A percentile compares a stretch with the other conserved stretches of the same genome.
Evolutionary conservation across 352 stramenopile genomes (phyloP).

Genomic region (Phytophthora boehmeriae): DNA sequence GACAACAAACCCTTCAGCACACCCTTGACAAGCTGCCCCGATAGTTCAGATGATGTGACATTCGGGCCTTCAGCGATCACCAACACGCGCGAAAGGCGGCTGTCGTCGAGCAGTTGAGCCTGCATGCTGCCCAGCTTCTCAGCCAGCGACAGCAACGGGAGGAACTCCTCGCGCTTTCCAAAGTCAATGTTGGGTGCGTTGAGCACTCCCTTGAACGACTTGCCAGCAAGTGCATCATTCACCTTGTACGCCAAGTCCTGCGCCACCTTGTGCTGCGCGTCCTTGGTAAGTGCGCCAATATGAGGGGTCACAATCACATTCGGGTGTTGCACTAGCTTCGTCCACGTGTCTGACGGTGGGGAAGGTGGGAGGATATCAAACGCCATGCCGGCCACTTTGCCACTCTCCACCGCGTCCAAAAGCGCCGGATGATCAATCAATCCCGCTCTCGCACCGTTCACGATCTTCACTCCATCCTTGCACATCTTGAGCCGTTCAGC

Average conservation of each 20-base stretch:
- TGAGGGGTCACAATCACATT: constrained; percentile 95
- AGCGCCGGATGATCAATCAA: constrained; percentile 94
- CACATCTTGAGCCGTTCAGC: constrained; percentile 79
- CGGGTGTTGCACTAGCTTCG: constrained; percentile 83
- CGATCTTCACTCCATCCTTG: constrained; percentile 92
- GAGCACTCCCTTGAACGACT: constrained; percentile 93
- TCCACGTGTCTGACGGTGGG: constrained; percentile 57
- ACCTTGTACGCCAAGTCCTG: constrained; percentile 92
- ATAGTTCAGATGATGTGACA: constrained; percentile 82
- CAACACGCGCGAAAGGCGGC: constrained; percentile 67
- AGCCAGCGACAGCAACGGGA: constrained; percentile 88
- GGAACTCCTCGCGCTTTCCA: constrained; percentile 70
- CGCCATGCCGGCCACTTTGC: constrained; percentile 77
- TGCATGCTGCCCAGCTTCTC: constrained; percentile 93
- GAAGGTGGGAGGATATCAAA: constrained; percentile 77
- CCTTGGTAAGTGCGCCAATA: constrained; percentile 94
- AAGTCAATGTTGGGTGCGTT: constrained; percentile 96
- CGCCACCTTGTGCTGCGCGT: constrained; percentile 94
- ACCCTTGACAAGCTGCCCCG: constrained; percentile 84
- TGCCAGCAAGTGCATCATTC: constrained; percentile 90
- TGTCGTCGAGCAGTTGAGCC: constrained; percentile 82
- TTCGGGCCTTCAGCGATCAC: constrained; percentile 81
- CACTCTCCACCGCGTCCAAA: constrained; percentile 82
- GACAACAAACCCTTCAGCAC: constrained; percentile 92
- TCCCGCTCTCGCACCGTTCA: constrained; percentile 95